Percentiles rank a stretch among this genome's conserved stretches.
phyloP scores from a whole-genome alignment of 805 yeast species.

The Wickerhamiella hasegawae region DNA sequence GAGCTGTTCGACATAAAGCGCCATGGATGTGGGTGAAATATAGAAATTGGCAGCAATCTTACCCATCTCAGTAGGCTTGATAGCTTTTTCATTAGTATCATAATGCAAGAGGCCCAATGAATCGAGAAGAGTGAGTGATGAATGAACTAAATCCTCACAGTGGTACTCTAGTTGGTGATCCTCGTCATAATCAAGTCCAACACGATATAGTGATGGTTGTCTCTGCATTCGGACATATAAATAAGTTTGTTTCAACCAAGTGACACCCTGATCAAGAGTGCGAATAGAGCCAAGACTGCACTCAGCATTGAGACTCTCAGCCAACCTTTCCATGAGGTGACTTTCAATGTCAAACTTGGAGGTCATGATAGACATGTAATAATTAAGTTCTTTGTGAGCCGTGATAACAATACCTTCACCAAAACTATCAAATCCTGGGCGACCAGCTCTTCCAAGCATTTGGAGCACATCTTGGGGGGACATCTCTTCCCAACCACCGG shows the following conservation, averaged over 20 bases:
- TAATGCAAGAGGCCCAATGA: constrained; percentile 45
- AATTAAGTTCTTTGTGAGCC: constrained; percentile 68
- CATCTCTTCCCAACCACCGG: constrained; percentile 78
- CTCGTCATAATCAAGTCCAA: constrained; percentile 44
- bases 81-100: constrained; percentile 31
- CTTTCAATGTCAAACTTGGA: constrained; percentile 90
- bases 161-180: constrained; percentile 35
- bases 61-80: constrained; percentile 56
- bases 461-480: constrained; percentile 90
- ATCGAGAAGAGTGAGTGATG: constrained; percentile 50
- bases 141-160: constrained; percentile 54
- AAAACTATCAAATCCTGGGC: constrained; percentile 81
- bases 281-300: constrained; percentile 55
- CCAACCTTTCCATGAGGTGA: constrained; percentile 52
- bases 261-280: constrained; percentile 46
- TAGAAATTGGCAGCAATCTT: constrained; percentile 76
- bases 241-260: constrained; percentile 72
- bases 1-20: constrained; percentile 43
- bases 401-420: constrained; percentile 95
- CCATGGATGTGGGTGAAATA: constrained; percentile 59
- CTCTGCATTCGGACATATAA: constrained; percentile 61
- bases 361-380: constrained; percentile 77
- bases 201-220: constrained; percentile 61
- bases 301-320: constrained; percentile 77
- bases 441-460: constrained; percentile 97